Evolutionary conservation across 805 yeast species (phyloP), one percentile per base, ranked within the genome.

Genomic region (Kodamaea jinghongensis): DNA sequence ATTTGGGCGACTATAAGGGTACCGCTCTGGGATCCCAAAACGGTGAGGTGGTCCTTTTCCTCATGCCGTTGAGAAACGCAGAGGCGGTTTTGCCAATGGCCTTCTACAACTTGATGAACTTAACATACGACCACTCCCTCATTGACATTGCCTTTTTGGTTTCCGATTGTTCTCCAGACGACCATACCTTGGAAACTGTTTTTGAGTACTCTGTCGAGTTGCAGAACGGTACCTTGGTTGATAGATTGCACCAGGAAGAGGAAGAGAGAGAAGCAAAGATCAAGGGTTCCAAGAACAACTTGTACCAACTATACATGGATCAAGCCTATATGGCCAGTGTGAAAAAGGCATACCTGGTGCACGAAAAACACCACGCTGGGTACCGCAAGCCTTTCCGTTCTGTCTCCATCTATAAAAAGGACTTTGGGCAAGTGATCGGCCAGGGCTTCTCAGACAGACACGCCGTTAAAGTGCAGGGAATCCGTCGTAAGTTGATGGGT

Each of bases 381-480:
- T 83, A 81, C 54, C 64, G 69, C 33, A 72, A 72, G 39, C 91
- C 88, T 4, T 91, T 88, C 70, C 72, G 95, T 54, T 76, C 84
- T 12, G 78, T 88, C 14, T 83, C 87, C 47, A 83, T 93, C 27
- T 88, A 76, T 61, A 83, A 83, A 50, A 85, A 83, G 58, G 89
- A 85, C 60, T 85, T 86, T 54, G 90, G 96, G 31, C 93, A 86
- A 61, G 75, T 74, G 7, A 84, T 86, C 48, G 95, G 95, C 12
- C 93, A 86, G 57, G 89, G 93, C 2, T 86, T 86, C 53, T 75
- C 81, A 50, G 95, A 86, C 54, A 65, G 95, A 47, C 95, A 86
- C 54, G 91, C 84, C 20, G 89, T 86, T 16, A 83, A 84, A 57
- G 88, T 84, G 17, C 95, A 86, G 61, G 95, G 95, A 12, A 81